Conservation (phyloP, 441 rosid species). For the Bruguiera hainesii region DNA sequence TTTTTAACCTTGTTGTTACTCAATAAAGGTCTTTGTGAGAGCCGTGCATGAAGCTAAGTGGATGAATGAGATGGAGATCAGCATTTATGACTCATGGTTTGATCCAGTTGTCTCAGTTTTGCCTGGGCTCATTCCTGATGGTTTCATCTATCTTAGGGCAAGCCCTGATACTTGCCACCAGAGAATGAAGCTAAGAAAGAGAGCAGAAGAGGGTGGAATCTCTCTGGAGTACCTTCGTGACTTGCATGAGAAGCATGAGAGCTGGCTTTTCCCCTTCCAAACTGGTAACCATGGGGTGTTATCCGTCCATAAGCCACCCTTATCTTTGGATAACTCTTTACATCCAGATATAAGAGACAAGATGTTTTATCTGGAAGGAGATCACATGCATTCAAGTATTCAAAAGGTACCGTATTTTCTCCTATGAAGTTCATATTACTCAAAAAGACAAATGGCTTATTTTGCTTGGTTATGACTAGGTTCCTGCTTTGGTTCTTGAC, state of each 20-base stretch:
- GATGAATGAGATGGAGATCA: constrained; percentile 99
- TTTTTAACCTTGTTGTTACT: constrained; percentile 21
- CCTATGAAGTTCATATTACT: constrained; percentile 9
- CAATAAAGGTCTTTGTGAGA: constrained; percentile 79
- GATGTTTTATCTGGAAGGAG: constrained; percentile 83
- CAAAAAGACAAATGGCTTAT: constrained; percentile 10
- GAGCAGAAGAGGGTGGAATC: constrained; percentile 94
- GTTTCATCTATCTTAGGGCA: constrained; percentile 91
- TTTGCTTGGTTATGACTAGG: constrained; percentile 38
- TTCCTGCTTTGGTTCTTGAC: constrained; percentile 94
- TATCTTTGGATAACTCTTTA: constrained; percentile 48
- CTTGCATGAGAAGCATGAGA: constrained; percentile 97
- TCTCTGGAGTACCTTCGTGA: constrained; percentile 68
- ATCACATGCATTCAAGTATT: constrained; percentile 93
- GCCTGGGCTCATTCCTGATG: constrained; percentile 97
- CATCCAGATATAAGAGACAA: constrained; percentile 87
- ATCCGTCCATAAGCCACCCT: constrained; percentile 56
- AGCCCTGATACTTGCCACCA: constrained; percentile 95
- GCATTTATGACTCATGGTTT: constrained; percentile 97
- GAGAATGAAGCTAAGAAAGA: constrained; percentile 81
- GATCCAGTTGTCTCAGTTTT: constrained; percentile 92
- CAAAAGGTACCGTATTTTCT: constrained; percentile 58
- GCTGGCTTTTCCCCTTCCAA: constrained; percentile 88
- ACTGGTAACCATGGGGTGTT: constrained; percentile 78
- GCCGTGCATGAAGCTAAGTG: constrained; percentile 99